A percentile compares a stretch with the other conserved stretches of the same genome.
phyloP scores from a whole-genome alignment of 2,329 filamentous ascomycete species.

The Diaporthe batatas region DNA sequence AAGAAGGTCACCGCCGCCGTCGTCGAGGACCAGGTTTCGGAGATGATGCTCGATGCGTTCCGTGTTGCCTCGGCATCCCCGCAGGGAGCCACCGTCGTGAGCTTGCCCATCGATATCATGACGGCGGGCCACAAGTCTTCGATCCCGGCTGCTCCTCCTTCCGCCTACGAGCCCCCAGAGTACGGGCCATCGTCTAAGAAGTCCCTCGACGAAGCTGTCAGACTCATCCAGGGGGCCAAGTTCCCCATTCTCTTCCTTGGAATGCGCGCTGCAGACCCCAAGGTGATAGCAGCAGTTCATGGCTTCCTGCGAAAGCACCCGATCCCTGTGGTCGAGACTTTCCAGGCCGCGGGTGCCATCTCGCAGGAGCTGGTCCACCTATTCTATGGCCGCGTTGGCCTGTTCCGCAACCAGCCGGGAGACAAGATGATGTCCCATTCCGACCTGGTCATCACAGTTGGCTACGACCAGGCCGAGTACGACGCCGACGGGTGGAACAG shows the following conservation, averaged over 20 bases:
- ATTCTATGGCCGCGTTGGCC: constrained; percentile 61
- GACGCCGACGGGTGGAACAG: constrained; percentile 61
- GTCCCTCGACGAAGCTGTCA: constrained; percentile 51
- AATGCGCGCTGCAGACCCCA: constrained; percentile 55
- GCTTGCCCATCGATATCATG: constrained; percentile 60
- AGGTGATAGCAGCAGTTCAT: constrained; percentile 57
- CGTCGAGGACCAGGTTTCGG: constrained; percentile 61
- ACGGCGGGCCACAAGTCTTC: constrained; percentile 52
- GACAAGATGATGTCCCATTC: constrained; percentile 58
- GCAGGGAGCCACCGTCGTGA: constrained; percentile 58
- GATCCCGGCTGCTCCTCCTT: constrained; percentile 54
- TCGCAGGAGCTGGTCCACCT: constrained; percentile 57
- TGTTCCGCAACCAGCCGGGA: constrained; percentile 63
- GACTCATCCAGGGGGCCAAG: constrained; percentile 51
- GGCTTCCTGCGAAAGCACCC: constrained; percentile 56
- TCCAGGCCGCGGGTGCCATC: constrained; percentile 63
- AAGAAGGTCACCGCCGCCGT: constrained; percentile 58
- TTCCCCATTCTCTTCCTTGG: constrained; percentile 61
- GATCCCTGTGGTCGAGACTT: constrained; percentile 63
- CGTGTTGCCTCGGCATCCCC: constrained; percentile 56
- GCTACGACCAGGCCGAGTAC: constrained; percentile 63
- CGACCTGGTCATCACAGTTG: constrained; percentile 59
- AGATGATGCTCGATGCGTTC: constrained; percentile 61
- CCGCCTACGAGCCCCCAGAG: constrained; percentile 56
- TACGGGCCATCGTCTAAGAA: constrained; percentile 55